A percentile compares a stretch with the other conserved stretches of the same genome.
Evolutionary conservation across 2,329 filamentous ascomycete genomes (phyloP).

Genomic region (Lachnellula occidentalis): DNA sequence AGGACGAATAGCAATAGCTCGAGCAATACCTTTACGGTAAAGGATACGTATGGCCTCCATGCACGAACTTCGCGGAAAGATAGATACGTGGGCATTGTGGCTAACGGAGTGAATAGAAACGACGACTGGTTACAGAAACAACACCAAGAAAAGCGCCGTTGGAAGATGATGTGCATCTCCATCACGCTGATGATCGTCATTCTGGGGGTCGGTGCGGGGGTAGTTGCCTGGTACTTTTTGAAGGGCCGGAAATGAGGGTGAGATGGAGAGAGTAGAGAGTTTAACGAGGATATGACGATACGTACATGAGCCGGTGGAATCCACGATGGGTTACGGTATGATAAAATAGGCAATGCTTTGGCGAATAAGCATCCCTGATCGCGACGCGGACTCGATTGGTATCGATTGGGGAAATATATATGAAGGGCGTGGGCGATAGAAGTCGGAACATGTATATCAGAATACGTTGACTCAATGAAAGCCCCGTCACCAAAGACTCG

Average conservation of each 20-base stretch:
- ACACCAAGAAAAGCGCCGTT: constrained; percentile 26
- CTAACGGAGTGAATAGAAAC: constrained; percentile 16
- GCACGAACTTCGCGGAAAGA: not conserved
- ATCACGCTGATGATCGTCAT: constrained; percentile 22
- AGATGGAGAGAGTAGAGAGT: not conserved
- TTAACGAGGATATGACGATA: not conserved
- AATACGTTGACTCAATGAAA: too few species aligned
- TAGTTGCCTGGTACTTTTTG: constrained; percentile 27
- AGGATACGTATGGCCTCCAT: constrained; percentile 10
- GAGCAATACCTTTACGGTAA: constrained; percentile 12
- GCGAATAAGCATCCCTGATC: not conserved
- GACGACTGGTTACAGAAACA: constrained; percentile 31
- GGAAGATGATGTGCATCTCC: constrained; percentile 19
- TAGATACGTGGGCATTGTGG: not conserved
- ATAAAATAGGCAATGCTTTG: not conserved
- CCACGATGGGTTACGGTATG: not conserved
- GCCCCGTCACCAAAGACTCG: too few species aligned
- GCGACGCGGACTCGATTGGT: not conserved
- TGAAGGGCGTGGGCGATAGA: too few species aligned
- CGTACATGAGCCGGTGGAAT: not conserved
- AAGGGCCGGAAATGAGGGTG: not conserved
- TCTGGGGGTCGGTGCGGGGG: constrained; percentile 19
- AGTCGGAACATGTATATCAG: too few species aligned
- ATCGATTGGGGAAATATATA: not conserved
- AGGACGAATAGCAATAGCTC: constrained; percentile 12